Evolutionary conservation across 1,284 basidiomycete species (phyloP).

Genomic region (Melampsora larici-populina): DNA sequence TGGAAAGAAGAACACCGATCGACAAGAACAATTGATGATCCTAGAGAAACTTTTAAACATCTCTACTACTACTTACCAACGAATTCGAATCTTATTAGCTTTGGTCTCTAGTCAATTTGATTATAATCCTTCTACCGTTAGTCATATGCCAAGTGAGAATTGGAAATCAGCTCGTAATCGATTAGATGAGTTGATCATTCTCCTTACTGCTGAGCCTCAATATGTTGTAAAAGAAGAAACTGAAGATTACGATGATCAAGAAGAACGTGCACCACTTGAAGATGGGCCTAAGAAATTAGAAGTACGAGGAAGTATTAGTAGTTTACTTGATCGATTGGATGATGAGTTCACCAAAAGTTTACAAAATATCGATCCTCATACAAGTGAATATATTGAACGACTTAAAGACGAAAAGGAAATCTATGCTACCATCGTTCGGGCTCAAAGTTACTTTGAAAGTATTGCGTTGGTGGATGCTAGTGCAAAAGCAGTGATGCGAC

Average conservation of each 20-base stretch:
- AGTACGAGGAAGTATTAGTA: slow-evolving; percentile 86
- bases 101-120: slow-evolving; percentile 94
- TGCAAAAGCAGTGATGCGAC: slow-evolving; percentile 84
- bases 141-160: slow-evolving; percentile 85
- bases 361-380: slow-evolving; percentile 98
- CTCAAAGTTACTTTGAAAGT: slow-evolving; percentile 85
- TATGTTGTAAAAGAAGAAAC: slow-evolving; percentile 79
- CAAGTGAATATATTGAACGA: slow-evolving; percentile 94
- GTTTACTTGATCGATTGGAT: slow-evolving; percentile 91
- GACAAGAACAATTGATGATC: slow-evolving; percentile 87
- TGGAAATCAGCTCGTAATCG: slow-evolving; percentile 85
- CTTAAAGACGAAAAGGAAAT: slow-evolving; percentile 91
- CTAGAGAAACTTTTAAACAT: slow-evolving; percentile 84
- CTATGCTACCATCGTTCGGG: slow-evolving; percentile 86
- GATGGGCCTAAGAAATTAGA: slow-evolving; percentile 58
- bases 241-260: slow-evolving; percentile 86
- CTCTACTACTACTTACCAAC: slow-evolving; percentile 79
- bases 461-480: slow-evolving; percentile 72
- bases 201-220: slow-evolving; percentile 67
- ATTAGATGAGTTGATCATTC: slow-evolving; percentile 78
- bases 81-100: slow-evolving; percentile 87
- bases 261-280: slow-evolving; percentile 72
- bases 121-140: slow-evolving; percentile 75
- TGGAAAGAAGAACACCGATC: slow-evolving; percentile 90
- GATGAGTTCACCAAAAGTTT: slow-evolving; percentile 98